phyloP scores from a whole-genome alignment of 2,329 filamentous ascomycete species.

The Davidsoniella eucalypti region DNA sequence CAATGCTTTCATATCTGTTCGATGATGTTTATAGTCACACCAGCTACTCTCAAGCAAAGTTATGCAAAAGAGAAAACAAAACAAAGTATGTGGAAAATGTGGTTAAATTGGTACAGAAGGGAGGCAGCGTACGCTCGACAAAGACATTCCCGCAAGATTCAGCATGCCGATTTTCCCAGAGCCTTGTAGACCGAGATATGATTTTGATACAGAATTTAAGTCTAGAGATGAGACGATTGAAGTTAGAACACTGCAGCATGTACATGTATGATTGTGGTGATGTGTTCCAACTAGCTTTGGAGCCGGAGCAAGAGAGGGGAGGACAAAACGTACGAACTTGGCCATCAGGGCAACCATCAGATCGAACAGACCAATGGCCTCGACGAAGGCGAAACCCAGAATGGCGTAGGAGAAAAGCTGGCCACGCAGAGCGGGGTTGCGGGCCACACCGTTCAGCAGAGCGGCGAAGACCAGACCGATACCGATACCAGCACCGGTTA shows the following conservation, averaged over 20 bases:
- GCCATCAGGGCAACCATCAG: slow-evolving; percentile 88
- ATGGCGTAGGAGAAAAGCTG: slow-evolving; percentile 95
- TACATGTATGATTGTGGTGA: background rate
- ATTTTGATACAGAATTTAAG: slow-evolving; percentile 14
- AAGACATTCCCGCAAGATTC: slow-evolving; percentile 13
- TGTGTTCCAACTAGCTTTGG: too few species aligned
- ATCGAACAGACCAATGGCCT: slow-evolving; percentile 79
- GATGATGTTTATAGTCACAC: slow-evolving; percentile 6
- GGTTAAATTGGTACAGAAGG: slow-evolving; percentile 14
- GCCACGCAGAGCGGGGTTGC: slow-evolving; percentile 86
- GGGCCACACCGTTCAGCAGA: slow-evolving; percentile 76
- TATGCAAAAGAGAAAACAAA: slow-evolving; percentile 3
- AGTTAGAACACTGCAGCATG: background rate
- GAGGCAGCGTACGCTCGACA: slow-evolving; percentile 13
- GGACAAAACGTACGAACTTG: slow-evolving; percentile 53
- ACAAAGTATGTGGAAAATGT: slow-evolving; percentile 13
- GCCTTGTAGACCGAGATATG: slow-evolving; percentile 13
- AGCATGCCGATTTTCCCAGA: slow-evolving; percentile 14
- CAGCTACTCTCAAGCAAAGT: slow-evolving; percentile 1
- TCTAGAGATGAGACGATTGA: slow-evolving; percentile 3
- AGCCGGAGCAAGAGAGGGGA: background rate
- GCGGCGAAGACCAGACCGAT: slow-evolving; percentile 89
- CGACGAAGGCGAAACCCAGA: slow-evolving; percentile 89
- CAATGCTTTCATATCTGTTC: slow-evolving; percentile 9
- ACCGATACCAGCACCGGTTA: slow-evolving; percentile 85